These are phyloP conservation scores for Ophiostoma tasmaniense DNA, from an alignment of 2,329 filamentous ascomycete genomes.

Conservation along the genomic window DNA sequence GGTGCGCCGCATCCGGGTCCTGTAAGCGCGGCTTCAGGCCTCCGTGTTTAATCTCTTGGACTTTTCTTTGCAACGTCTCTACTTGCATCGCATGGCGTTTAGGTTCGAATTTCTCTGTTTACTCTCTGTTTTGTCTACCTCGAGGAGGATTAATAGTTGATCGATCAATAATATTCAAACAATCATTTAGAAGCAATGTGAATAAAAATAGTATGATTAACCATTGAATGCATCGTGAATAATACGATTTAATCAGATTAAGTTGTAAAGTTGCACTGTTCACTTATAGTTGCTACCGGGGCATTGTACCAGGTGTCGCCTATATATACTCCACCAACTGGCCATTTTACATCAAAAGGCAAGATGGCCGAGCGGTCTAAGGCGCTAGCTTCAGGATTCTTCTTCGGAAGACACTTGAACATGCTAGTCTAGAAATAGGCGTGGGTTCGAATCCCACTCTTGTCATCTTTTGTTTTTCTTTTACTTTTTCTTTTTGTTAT, in stretches of 20 bases:
- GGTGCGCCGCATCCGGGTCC: conserved; percentile 46
- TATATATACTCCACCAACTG: neutral
- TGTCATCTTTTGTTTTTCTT: neutral
- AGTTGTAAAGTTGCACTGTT: too few relatives aligned
- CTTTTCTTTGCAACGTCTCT: neutral
- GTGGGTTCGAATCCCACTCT: conserved; percentile 2
- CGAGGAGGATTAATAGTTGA: neutral
- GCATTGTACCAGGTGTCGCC: too few relatives aligned
- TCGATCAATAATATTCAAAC: neutral
- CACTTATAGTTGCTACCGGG: too few relatives aligned
- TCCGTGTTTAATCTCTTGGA: too few relatives aligned
- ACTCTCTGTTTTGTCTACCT: neutral
- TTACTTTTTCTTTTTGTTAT: neutral
- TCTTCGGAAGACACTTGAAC: neutral
- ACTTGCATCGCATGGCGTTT: conserved; percentile 2
- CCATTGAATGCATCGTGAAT: neutral
- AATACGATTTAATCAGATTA: too few relatives aligned
- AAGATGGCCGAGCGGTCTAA: conserved; percentile 2
- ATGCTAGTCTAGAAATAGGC: neutral
- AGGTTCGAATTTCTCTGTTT: neutral
- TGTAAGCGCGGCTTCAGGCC: too few relatives aligned
- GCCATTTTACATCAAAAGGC: neutral
- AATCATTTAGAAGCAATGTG: too few relatives aligned
- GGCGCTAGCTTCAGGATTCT: neutral
- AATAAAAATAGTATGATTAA: neutral